Conservation (phyloP, 2,329 filamentous ascomycete species). For the Aspergillus persii region DNA sequence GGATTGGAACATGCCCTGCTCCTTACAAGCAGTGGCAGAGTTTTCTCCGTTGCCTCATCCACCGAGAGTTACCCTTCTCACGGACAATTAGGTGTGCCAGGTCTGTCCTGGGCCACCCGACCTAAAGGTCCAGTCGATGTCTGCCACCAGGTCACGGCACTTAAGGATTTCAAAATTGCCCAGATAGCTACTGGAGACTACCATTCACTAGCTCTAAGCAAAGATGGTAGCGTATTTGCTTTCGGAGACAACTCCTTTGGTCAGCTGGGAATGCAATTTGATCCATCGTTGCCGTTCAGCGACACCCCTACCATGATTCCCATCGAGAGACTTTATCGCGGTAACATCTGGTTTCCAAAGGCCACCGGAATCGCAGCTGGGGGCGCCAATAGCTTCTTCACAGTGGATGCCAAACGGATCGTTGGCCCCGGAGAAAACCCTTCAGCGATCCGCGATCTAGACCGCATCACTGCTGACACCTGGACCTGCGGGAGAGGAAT, state of each 20-base stretch:
- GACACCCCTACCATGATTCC: constrained; percentile 71
- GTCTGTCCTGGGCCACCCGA: constrained; percentile 74
- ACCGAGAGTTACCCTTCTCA: constrained; percentile 73
- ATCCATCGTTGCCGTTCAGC: constrained; percentile 58
- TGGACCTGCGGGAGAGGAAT: constrained; percentile 89
- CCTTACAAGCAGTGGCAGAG: constrained; percentile 76
- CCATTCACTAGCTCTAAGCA: constrained; percentile 78
- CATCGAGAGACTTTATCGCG: constrained; percentile 69
- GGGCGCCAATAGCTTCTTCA: constrained; percentile 83
- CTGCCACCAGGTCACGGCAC: constrained; percentile 71
- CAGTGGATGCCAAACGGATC: constrained; percentile 70
- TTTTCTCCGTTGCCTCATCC: constrained; percentile 85
- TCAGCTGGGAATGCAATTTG: constrained; percentile 81
- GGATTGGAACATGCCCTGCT: constrained; percentile 85
- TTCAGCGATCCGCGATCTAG: constrained; percentile 44
- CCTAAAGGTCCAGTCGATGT: constrained; percentile 76
- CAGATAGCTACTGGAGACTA: constrained; percentile 81
- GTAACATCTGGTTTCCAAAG: constrained; percentile 59
- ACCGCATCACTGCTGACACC: constrained; percentile 67
- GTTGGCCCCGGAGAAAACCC: constrained; percentile 46
- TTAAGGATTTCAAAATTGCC: constrained; percentile 68
- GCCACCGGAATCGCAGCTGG: constrained; percentile 82
- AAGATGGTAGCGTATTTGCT: constrained; percentile 72
- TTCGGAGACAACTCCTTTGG: constrained; percentile 91
- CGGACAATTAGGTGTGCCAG: constrained; percentile 85